Evolutionary conservation across 345 rosid genomes (phyloP).

Genomic region (Hevea brasiliensis): DNA sequence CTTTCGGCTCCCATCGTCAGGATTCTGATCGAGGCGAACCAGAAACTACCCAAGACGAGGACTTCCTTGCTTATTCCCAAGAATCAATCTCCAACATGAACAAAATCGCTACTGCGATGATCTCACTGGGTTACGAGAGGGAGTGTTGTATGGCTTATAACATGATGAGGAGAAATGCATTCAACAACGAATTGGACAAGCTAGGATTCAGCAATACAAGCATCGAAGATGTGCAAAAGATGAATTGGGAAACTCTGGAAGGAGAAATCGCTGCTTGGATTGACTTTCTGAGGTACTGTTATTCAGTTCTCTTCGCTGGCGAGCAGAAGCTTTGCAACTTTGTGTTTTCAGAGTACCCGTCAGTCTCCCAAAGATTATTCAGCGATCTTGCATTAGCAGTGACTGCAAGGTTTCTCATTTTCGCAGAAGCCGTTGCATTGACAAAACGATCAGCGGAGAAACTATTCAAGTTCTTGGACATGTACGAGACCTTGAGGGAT

Average conservation of each 20-base stretch:
- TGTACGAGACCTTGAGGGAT: slow-evolving; percentile 26
- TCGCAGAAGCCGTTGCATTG: slow-evolving; percentile 21
- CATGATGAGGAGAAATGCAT: slow-evolving; percentile 10
- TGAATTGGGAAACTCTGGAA: slow-evolving; percentile 23
- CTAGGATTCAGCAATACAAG: slow-evolving; percentile 16
- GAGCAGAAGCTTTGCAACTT: slow-evolving; percentile 19
- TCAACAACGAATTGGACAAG: slow-evolving; percentile 12
- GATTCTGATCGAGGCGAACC: slow-evolving; percentile 28
- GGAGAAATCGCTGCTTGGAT: slow-evolving; percentile 18
- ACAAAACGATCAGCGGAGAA: slow-evolving; percentile 27
- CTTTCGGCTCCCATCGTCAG: slow-evolving; percentile 12
- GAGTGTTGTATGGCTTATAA: slow-evolving; percentile 24
- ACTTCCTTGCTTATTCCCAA: slow-evolving; percentile 12
- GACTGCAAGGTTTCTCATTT: slow-evolving; percentile 19
- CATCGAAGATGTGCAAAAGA: slow-evolving; percentile 25
- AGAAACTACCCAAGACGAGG: slow-evolving; percentile 24
- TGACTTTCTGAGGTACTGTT: slow-evolving; percentile 17
- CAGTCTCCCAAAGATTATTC: slow-evolving; percentile 6
- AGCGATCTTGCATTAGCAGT: slow-evolving; percentile 9
- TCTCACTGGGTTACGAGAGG: slow-evolving; percentile 18
- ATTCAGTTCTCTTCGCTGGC: background rate
- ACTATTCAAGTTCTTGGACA: slow-evolving; percentile 28
- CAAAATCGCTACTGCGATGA: slow-evolving; percentile 15
- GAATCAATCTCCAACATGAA: background rate
- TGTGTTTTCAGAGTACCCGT: slow-evolving; percentile 13